Evolutionary conservation across 768 basidiomycete species (phyloP).

Genomic region (Glaciozyma martinii): DNA sequence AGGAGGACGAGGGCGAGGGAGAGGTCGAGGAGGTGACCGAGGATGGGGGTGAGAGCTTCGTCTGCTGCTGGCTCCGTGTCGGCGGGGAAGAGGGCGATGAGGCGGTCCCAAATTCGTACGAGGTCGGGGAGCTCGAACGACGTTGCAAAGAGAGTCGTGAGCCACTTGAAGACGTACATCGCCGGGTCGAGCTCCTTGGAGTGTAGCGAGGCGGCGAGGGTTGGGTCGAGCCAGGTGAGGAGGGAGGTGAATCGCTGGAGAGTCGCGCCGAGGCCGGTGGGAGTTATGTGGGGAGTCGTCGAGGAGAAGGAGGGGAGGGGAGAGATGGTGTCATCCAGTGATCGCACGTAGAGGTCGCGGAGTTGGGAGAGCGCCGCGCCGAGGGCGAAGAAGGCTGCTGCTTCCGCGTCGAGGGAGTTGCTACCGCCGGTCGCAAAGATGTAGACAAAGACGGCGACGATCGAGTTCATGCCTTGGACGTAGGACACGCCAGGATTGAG

Average conservation of each 20-base stretch:
- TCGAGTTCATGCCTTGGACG: constrained; percentile 28
- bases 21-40: constrained; percentile 28
- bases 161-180: constrained; percentile 18
- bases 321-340: constrained; percentile 13
- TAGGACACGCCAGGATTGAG: constrained; percentile 28
- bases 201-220: constrained; percentile 13
- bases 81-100: constrained; percentile 21
- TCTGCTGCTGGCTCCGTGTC: neutral
- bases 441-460: constrained; percentile 21
- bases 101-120: constrained; percentile 27
- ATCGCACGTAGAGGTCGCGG: constrained; percentile 23
- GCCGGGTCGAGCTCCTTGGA: constrained; percentile 17
- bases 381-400: constrained; percentile 25
- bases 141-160: constrained; percentile 25
- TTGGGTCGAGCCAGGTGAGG: constrained; percentile 22
- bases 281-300: neutral
- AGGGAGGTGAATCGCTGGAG: constrained; percentile 15
- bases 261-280: constrained; percentile 13
- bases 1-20: constrained; percentile 18
- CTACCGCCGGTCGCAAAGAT: constrained; percentile 6
- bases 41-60: constrained; percentile 24
- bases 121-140: constrained; percentile 26
- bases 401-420: neutral
- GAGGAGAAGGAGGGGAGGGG: neutral
- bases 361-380: constrained; percentile 22